Evolutionary conservation across 371 early-diverging fungal genomes (phyloP).

Genomic region (Mortierella sp.): DNA sequence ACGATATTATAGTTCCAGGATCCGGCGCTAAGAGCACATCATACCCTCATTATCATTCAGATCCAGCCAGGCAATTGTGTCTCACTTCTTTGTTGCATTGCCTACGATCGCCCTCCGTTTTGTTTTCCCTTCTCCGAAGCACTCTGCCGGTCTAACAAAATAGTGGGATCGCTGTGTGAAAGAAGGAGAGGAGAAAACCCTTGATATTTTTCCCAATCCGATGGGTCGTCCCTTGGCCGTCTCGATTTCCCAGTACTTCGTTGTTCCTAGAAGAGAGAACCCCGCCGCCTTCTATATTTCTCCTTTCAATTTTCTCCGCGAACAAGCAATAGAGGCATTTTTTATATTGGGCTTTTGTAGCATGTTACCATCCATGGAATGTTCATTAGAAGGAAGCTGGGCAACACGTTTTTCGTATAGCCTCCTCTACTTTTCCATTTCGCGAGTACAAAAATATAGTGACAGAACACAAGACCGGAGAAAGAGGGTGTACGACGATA

Average conservation of each 20-base stretch:
- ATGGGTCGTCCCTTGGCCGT: too few relatives aligned
- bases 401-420: too few relatives aligned
- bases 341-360: not conserved
- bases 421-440: too few relatives aligned
- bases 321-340: not conserved
- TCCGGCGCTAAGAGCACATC: conserved; percentile 11
- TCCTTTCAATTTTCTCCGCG: not conserved
- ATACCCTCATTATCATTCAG: not conserved
- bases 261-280: too few relatives aligned
- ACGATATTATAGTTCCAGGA: conserved; percentile 5
- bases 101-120: not conserved
- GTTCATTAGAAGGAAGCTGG: not conserved
- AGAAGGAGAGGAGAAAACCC: not conserved
- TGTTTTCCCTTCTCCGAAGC: not conserved
- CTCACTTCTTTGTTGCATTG: not conserved
- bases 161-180: not conserved
- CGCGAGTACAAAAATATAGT: too few relatives aligned
- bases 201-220: too few relatives aligned
- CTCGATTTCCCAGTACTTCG: too few relatives aligned
- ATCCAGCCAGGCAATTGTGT: not conserved
- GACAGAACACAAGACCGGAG: too few relatives aligned
- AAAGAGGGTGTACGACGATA: too few relatives aligned
- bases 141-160: not conserved
- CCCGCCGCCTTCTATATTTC: too few relatives aligned
- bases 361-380: not conserved